A percentile compares a stretch with the other conserved stretches of the same genome.
Evolutionary conservation across 129 eudicot genomes (phyloP).

Genomic region (Flaveria robusta): DNA sequence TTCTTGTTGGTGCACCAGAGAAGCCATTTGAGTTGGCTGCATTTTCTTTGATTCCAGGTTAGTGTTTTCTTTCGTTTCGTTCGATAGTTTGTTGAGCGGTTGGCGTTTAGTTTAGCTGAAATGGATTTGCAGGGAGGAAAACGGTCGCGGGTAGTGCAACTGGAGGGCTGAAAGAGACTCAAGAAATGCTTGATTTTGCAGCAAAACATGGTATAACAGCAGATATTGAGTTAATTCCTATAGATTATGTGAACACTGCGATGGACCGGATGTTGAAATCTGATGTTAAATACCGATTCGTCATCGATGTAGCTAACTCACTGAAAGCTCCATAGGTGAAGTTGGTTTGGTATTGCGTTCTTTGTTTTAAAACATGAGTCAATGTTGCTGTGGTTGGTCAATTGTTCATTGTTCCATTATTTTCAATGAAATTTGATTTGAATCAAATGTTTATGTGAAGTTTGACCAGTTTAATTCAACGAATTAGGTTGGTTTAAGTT

Average conservation of each 20-base stretch:
- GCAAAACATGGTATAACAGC: slow-evolving; percentile 47
- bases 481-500: too few relatives aligned
- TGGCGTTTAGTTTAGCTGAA: not conserved
- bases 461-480: too few relatives aligned
- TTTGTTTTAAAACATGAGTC: not conserved
- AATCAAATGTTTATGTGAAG: too few relatives aligned
- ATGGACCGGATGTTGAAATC: slow-evolving; percentile 48
- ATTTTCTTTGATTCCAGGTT: slow-evolving; percentile 45
- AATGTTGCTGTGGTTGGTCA: not conserved
- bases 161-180: slow-evolving; percentile 59
- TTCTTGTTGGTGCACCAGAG: slow-evolving; percentile 56
- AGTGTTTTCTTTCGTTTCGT: not conserved
- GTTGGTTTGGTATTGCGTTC: not conserved
- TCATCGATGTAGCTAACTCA: slow-evolving; percentile 47
- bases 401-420: not conserved
- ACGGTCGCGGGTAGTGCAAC: slow-evolving; percentile 45
- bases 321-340: slow-evolving; percentile 39
- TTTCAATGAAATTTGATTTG: too few relatives aligned
- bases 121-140: slow-evolving; percentile 41
- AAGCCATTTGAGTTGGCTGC: slow-evolving; percentile 49
- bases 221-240: slow-evolving; percentile 45
- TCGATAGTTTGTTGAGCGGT: not conserved
- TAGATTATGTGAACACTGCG: slow-evolving; percentile 50
- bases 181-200: slow-evolving; percentile 57
- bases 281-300: slow-evolving; percentile 54